Conservation (phyloP, 345 rosid genomes). For the Hypericum androsaemum region DNA sequence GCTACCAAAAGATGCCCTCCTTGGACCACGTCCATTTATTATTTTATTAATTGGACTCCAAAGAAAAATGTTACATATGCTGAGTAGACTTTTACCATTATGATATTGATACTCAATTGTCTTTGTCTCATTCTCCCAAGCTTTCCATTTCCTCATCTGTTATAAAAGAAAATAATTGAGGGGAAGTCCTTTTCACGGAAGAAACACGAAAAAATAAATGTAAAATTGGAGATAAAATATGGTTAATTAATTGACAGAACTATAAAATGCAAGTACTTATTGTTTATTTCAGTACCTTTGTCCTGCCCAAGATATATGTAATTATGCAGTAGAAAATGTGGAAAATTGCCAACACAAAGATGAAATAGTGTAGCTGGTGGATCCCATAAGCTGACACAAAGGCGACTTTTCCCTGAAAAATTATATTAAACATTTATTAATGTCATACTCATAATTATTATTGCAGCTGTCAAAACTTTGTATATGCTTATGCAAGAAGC, state of each 20-base stretch:
- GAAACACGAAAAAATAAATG: neutral
- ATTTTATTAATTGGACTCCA: no score
- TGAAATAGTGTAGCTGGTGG: conserved; percentile 87
- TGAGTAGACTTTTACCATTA: conserved; percentile 38
- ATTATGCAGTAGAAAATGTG: conserved; percentile 57
- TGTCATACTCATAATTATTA: neutral
- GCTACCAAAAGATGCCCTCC: no score
- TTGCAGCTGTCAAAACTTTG: conserved; percentile 3
- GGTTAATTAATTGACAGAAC: neutral
- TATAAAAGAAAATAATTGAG: conserved; percentile 11
- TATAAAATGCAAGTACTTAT: neutral
- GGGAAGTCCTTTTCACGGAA: neutral
- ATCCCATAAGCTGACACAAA: conserved; percentile 69
- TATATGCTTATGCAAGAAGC: neutral
- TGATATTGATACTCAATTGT: conserved; percentile 67
- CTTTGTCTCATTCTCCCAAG: conserved; percentile 80
- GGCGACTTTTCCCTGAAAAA: conserved; percentile 65
- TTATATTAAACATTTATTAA: neutral
- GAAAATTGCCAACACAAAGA: conserved; percentile 59
- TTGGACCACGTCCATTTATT: no score
- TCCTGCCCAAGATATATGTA: conserved; percentile 55
- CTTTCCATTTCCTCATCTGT: conserved; percentile 88
- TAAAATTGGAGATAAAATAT: neutral
- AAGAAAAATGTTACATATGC: neutral
- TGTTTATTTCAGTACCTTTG: conserved; percentile 36